Base-by-base conservation (phyloP, 1,139 yeast species). In the Hemisphaericaspora xylofermentans region DNA sequence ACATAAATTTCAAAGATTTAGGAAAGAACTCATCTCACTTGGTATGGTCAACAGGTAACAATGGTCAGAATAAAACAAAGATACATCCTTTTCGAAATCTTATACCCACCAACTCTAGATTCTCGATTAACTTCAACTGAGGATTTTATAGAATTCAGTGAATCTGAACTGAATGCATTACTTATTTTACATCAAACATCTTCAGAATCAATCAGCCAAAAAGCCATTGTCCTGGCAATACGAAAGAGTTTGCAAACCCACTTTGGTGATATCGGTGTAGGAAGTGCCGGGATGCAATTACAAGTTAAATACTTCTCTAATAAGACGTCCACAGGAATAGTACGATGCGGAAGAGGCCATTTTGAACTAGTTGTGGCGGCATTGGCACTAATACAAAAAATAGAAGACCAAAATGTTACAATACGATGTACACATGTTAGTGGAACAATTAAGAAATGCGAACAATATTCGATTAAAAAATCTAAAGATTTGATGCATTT, bases 11-110 rank as follows among this genome's bases (percentile, higher is more conserved):
- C 12, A 6, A 7, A 32, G 13, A 18, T 18, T 14, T 15, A 16
- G 16, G n/a, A 21, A 14, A 29, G 13, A 2, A n/a, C 33, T 38
- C 25, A 34, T 17, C 33, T 21, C 22, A 18, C n/a, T n/a, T n/a
- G n/a, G n/a, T n/a, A n/a, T n/a, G n/a, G n/a, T n/a, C n/a, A n/a
- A n/a, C n/a, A n/a, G 16, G 30, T 33, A 31, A 32, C 36, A 14
- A 89, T 91, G 98, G 98, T 91, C 18, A 76, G 98, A 55, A 71
- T 89, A 35, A 91, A 91, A 60, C 84, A 89, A 25, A 68, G 98
- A 50, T 91, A 91, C 56, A 71, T 91, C 18, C 70, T 89, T 8
- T 88, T 91, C 58, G 96, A 89, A 49, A 64, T 91, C 1, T 61
- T 87, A 12, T 82, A 82, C 48, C 95, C 96, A 0, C 78, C 76